Evolutionary conservation across 176 grass and related monocot species (phyloP).

Genomic region (Secale cereale): DNA sequence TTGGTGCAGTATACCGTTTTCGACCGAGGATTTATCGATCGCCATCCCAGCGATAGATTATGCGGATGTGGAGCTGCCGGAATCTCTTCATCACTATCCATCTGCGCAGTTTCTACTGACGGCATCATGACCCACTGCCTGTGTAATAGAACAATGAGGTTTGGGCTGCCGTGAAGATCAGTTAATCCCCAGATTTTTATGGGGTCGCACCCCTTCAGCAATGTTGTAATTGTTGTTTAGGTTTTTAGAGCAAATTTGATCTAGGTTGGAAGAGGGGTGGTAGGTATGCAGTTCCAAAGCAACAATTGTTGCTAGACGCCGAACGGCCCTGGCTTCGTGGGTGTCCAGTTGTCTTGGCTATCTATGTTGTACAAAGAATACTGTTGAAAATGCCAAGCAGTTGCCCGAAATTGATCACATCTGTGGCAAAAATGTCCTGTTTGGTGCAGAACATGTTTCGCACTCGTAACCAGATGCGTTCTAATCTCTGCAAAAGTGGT

Average conservation of each 20-base stretch:
- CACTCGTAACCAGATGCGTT: not conserved
- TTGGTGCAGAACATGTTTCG: not conserved
- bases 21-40: constrained; percentile 90
- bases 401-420: not conserved
- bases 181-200: constrained; percentile 24
- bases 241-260: not conserved
- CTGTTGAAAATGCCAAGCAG: constrained; percentile 9
- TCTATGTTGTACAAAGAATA: constrained; percentile 34
- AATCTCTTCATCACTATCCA: constrained; percentile 48
- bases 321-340: not conserved
- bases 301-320: constrained; percentile 67
- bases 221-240: constrained; percentile 49
- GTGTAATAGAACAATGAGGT: constrained; percentile 28
- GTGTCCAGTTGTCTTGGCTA: not conserved
- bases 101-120: constrained; percentile 57
- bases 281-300: constrained; percentile 23
- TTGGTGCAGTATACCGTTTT: constrained; percentile 87
- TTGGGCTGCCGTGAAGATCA: constrained; percentile 18
- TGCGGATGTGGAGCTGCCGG: constrained; percentile 61
- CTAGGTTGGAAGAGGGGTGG: not conserved
- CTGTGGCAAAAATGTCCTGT: not conserved
- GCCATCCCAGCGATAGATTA: constrained; percentile 80
- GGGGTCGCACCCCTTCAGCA: constrained; percentile 23
- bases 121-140: constrained; percentile 37
- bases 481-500: no score